Conservation (phyloP, 202 grass and related monocot species). For the Miscanthus sacchariflorus region DNA sequence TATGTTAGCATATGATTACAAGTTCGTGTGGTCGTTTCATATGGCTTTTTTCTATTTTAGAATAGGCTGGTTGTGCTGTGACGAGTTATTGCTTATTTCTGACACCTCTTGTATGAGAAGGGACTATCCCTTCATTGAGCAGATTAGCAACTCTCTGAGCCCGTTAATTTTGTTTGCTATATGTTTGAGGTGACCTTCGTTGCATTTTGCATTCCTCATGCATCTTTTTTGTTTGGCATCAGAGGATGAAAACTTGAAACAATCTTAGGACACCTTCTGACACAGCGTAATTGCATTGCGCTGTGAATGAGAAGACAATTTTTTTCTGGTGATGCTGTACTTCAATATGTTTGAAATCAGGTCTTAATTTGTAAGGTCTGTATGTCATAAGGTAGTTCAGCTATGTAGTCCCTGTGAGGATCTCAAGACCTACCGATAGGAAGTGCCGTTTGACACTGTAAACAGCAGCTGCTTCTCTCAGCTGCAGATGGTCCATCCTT, state of each 20-base stretch:
- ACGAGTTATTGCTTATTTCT: constrained; percentile 58
- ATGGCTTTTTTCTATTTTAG: background rate
- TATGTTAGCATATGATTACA: background rate
- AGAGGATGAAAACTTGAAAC: background rate
- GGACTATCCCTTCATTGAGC: constrained; percentile 55
- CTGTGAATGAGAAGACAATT: background rate
- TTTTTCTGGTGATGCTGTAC: background rate
- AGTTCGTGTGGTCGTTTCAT: background rate
- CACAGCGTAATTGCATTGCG: background rate
- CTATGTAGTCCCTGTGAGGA: constrained; percentile 46
- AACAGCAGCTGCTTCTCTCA: constrained; percentile 49
- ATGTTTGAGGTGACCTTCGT: constrained; percentile 23
- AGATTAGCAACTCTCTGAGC: constrained; percentile 64
- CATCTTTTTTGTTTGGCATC: background rate
- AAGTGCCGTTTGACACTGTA: constrained; percentile 91
- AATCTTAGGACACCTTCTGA: constrained; percentile 6
- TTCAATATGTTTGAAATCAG: background rate
- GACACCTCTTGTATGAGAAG: constrained; percentile 78
- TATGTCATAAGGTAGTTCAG: background rate
- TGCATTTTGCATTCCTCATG: background rate
- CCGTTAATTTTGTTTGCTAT: background rate
- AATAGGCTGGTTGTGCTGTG: constrained; percentile 20
- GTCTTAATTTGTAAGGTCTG: background rate
- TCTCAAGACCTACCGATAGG: constrained; percentile 68
- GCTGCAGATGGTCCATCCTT: constrained; percentile 34